phyloP scores from a whole-genome alignment of 2,329 filamentous ascomycete species.

The Alternaria infectoria region DNA sequence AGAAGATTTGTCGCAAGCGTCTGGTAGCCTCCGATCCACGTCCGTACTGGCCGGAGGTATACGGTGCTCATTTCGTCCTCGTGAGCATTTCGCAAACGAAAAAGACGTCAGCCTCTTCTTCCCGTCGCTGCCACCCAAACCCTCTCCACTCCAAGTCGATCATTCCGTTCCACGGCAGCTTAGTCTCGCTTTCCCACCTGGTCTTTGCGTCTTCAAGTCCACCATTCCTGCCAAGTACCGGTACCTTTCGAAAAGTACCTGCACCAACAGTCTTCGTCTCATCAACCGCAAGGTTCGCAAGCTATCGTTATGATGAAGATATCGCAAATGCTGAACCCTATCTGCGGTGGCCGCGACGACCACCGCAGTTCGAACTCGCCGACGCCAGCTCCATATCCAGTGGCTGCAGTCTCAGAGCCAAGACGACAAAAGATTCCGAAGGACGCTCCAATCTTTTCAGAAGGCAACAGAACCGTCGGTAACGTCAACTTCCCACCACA shows the following conservation, averaged over 20 bases:
- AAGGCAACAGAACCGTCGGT: slow-evolving; percentile 65
- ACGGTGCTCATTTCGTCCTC: slow-evolving; percentile 33
- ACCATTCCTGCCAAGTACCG: slow-evolving; percentile 17
- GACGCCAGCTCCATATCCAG: slow-evolving; percentile 10
- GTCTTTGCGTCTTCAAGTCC: slow-evolving; percentile 25
- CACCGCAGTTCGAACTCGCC: slow-evolving; percentile 21
- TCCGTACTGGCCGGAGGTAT: slow-evolving; percentile 27
- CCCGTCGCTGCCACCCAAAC: slow-evolving; percentile 26
- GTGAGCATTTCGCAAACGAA: slow-evolving; percentile 43
- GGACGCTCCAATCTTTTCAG: slow-evolving; percentile 67
- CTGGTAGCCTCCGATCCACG: slow-evolving; percentile 6
- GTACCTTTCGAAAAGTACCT: slow-evolving; percentile 22
- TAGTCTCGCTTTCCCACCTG: slow-evolving; percentile 18
- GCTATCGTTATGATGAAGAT: slow-evolving; percentile 45
- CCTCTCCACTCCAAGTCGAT: slow-evolving; percentile 17
- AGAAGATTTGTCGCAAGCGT: slow-evolving; percentile 1
- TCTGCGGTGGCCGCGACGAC: slow-evolving; percentile 23
- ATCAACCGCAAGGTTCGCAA: background rate
- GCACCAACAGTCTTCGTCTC: background rate
- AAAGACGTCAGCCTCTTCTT: slow-evolving; percentile 23
- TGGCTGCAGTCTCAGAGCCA: slow-evolving; percentile 10
- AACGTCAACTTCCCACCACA: slow-evolving; percentile 75
- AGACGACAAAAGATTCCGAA: slow-evolving; percentile 67
- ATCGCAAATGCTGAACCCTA: slow-evolving; percentile 50
- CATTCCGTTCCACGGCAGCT: slow-evolving; percentile 31